Conservation (phyloP, 257 asterid genomes). For the Voacanga thouarsii region DNA sequence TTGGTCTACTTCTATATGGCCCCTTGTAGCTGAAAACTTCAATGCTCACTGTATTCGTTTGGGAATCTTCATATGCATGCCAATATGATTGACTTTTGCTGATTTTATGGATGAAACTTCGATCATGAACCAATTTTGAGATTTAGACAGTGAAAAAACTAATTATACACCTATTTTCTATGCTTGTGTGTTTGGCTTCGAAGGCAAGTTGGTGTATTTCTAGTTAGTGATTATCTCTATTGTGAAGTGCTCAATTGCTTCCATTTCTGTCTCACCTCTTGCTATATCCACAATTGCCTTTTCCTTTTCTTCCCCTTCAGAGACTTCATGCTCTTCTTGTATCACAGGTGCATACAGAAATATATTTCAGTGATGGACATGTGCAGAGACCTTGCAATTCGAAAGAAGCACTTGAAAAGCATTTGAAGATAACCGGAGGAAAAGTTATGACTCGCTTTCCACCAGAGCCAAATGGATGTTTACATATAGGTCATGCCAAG, state of each 20-base stretch:
- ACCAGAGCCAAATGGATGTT: slow-evolving; percentile 97
- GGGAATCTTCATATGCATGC: background rate
- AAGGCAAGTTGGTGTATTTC: background rate
- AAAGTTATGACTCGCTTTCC: slow-evolving; percentile 90
- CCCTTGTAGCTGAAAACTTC: background rate
- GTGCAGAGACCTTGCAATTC: slow-evolving; percentile 86
- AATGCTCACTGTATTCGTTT: background rate
- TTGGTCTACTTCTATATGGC: background rate
- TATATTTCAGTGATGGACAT: slow-evolving; percentile 80
- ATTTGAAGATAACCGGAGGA: slow-evolving; percentile 72
- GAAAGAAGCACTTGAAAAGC: slow-evolving; percentile 72
- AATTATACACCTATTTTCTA: background rate
- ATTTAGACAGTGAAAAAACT: background rate
- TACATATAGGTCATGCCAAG: slow-evolving; percentile 98
- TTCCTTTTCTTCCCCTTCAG: background rate
- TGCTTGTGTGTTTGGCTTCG: background rate
- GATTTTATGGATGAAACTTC: background rate
- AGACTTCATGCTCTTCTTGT: background rate
- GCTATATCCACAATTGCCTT: background rate
- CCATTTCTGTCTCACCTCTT: background rate
- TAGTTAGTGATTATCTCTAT: background rate
- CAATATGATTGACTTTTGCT: background rate
- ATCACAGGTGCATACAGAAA: slow-evolving; percentile 84
- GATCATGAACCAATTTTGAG: background rate
- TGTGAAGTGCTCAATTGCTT: background rate